Evolutionary conservation across 352 stramenopile genomes (phyloP).

Genomic region (Globisporangium canariense): DNA sequence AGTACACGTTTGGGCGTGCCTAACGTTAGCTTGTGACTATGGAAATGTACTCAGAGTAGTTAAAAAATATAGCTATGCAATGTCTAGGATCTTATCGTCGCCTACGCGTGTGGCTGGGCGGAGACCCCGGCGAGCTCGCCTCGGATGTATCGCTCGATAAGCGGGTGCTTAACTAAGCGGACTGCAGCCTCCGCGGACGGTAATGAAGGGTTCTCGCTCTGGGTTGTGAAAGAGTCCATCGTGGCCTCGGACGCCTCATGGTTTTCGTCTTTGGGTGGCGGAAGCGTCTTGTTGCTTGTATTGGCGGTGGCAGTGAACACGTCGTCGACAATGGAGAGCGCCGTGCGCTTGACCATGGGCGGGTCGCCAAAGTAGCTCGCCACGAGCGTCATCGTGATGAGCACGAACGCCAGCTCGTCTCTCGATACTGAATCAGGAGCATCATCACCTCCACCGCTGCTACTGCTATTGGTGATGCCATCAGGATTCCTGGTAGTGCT

Average conservation of each 20-base stretch:
- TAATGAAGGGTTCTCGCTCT: constrained; percentile 24
- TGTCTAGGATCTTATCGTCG: not conserved
- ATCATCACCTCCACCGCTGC: not conserved
- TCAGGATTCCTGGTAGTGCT: not conserved
- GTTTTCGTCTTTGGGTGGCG: constrained; percentile 8
- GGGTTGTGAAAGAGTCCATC: not conserved
- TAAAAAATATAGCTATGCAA: no score
- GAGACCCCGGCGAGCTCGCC: constrained; percentile 7
- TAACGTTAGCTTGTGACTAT: not conserved
- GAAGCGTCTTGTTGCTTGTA: not conserved
- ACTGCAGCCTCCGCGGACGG: not conserved
- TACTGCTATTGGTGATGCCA: constrained; percentile 11
- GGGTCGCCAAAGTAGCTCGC: constrained; percentile 63
- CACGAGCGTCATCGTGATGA: constrained; percentile 40
- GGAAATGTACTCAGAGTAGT: not conserved
- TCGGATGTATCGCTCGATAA: constrained; percentile 44
- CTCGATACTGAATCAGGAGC: constrained; percentile 1
- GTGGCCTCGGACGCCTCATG: not conserved
- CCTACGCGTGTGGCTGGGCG: not conserved
- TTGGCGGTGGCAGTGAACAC: constrained; percentile 14
- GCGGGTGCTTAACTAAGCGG: constrained; percentile 28
- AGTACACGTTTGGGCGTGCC: constrained; percentile 40
- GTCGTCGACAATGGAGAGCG: constrained; percentile 29
- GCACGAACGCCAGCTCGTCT: constrained; percentile 36
- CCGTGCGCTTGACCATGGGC: constrained; percentile 25